These are phyloP conservation scores for Globisporangium megalacanthum DNA, from an alignment of 352 stramenopile genomes.

Conservation along the genomic window DNA sequence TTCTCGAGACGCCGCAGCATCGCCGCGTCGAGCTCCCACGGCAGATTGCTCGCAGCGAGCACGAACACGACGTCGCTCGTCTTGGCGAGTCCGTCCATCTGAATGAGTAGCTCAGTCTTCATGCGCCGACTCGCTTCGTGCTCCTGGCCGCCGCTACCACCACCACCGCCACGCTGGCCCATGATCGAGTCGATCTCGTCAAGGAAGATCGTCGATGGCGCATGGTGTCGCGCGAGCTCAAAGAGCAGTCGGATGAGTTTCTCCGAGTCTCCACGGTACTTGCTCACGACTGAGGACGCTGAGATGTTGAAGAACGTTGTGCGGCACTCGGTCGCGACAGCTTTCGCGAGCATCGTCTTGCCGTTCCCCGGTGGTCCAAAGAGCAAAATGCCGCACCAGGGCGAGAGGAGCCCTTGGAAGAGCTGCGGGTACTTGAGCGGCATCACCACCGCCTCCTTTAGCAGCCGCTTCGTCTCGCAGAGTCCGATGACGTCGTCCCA, in stretches of 20 bases:
- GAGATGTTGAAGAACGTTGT: constrained; percentile 90
- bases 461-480: constrained; percentile 89
- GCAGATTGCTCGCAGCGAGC: constrained; percentile 74
- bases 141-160: constrained; percentile 54
- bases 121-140: constrained; percentile 82
- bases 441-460: constrained; percentile 95
- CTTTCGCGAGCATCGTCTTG: constrained; percentile 88
- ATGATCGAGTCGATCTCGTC: constrained; percentile 90
- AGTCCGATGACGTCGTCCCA: constrained; percentile 89
- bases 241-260: constrained; percentile 87
- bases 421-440: constrained; percentile 93
- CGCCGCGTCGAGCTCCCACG: constrained; percentile 73
- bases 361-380: constrained; percentile 83
- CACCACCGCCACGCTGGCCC: constrained; percentile 72
- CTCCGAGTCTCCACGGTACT: constrained; percentile 81
- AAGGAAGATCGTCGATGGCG: constrained; percentile 82
- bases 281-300: constrained; percentile 82
- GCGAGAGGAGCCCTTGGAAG: constrained; percentile 89
- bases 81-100: constrained; percentile 83
- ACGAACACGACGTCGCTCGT: constrained; percentile 81
- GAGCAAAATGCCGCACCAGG: constrained; percentile 89
- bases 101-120: constrained; percentile 85
- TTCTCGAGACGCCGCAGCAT: constrained; percentile 84
- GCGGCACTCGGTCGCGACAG: constrained; percentile 78
- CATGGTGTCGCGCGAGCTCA: constrained; percentile 73